phyloP scores from a whole-genome alignment of 2,329 filamentous ascomycete genomes.

The Ophiognomonia clavigignenti-juglandacearum region DNA sequence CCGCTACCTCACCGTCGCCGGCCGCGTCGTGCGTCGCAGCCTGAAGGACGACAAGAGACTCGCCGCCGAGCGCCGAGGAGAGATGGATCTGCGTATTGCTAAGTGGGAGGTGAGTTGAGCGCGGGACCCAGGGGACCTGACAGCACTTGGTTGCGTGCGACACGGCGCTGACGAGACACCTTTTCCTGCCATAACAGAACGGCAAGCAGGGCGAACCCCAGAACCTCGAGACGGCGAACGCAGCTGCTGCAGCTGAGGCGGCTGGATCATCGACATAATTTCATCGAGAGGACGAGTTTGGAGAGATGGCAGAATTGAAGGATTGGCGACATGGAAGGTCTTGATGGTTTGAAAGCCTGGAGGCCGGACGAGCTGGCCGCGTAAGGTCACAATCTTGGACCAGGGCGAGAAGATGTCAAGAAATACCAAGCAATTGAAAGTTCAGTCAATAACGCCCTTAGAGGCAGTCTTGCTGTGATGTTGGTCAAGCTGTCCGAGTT shows the following conservation, averaged over 20 bases:
- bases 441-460: too few relatives aligned
- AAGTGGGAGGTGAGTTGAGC: constrained; percentile 98
- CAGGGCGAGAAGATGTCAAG: neutral
- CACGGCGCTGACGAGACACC: constrained; percentile 23
- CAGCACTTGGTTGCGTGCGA: too few relatives aligned
- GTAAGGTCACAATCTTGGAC: too few relatives aligned
- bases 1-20: constrained; percentile 94
- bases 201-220: constrained; percentile 90
- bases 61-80: constrained; percentile 80
- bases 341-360: neutral
- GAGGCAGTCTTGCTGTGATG: too few relatives aligned
- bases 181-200: constrained; percentile 60
- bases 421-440: neutral
- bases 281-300: neutral
- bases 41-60: constrained; percentile 94
- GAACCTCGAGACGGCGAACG: constrained; percentile 59
- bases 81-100: constrained; percentile 82
- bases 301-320: neutral
- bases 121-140: too few relatives aligned
- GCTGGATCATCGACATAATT: constrained; percentile 24
- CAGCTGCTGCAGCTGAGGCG: constrained; percentile 28
- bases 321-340: neutral
- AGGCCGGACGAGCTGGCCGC: too few relatives aligned
- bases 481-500: too few relatives aligned
- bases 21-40: constrained; percentile 91